A percentile compares a stretch with the other conserved stretches of the same genome.
Conservation (phyloP, 257 asterid genomes). For the Solanum dulcamara region DNA sequence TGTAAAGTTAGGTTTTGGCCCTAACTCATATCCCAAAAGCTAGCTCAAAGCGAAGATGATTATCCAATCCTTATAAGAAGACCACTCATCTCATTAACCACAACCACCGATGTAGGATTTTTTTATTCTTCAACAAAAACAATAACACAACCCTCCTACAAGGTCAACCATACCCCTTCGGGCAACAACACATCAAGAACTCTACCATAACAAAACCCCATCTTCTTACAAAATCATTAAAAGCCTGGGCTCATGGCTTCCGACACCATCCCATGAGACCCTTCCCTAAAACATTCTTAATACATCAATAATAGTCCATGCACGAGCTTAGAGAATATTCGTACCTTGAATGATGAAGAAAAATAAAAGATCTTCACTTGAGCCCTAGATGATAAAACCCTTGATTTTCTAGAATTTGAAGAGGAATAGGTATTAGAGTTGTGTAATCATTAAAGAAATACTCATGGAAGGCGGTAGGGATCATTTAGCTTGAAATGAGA, state of each 20-base stretch:
- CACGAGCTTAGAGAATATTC: background rate
- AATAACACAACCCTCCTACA: background rate
- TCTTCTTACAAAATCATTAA: background rate
- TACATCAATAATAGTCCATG: background rate
- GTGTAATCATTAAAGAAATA: background rate
- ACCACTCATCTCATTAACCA: background rate
- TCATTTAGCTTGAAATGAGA: background rate
- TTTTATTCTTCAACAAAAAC: background rate
- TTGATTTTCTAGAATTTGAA: background rate
- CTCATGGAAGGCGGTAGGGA: background rate
- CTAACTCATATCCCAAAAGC: background rate
- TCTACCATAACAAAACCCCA: background rate
- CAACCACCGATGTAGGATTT: background rate
- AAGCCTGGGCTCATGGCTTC: background rate
- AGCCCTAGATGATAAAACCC: background rate
- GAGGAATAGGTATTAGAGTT: background rate
- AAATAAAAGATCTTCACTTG: background rate
- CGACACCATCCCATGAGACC: background rate
- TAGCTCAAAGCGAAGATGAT: background rate
- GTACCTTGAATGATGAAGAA: background rate
- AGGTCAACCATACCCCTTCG: background rate
- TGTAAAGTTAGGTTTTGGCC: background rate
- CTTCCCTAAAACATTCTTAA: background rate
- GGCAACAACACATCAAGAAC: background rate
- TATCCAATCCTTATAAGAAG: background rate